Evolutionary conservation across 495 filamentous ascomycete genomes (phyloP), one percentile per base, ranked within the genome.

Genomic region (Bryoglossum gracile): DNA sequence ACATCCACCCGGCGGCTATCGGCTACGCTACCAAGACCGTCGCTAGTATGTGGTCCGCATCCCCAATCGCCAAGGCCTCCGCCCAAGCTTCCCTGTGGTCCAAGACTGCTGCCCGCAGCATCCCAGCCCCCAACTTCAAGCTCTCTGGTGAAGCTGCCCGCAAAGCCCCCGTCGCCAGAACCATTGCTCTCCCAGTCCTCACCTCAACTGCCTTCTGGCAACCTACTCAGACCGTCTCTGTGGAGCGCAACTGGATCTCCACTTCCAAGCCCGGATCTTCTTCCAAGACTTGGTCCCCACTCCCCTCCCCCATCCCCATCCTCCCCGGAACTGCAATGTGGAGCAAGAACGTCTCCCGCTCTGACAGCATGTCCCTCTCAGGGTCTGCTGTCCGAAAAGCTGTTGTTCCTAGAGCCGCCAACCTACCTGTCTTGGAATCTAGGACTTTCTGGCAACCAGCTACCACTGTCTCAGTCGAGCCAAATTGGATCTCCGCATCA

Each of bases 1-100:
- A 52, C 22, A 38, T 57, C 17, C 54, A 57, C 40, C 54, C 54
- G 3, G 54, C 44, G n/a, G 54, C 48, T 19, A 43, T 57, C 11
- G 48, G 54, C 1, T n/a, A 38, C 26, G 47, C 34, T 9, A 43
- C 26, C 18, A 26, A 17, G 21, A 3, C 42, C 9, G 1, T 14
- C 1, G 18, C 35, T 34, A 16, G 36, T 10, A 40, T 44, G 41
- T 51, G 48, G 48, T 43, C 24, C 3, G 8, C 11, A 26, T 6
- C 30, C 5, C 6, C 32, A n/a, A 10, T 17, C 17, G 22, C 24
- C 5, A 10, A 11, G 4, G 6, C 39, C 4, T 5, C 13, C 2
- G 18, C 11, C 14, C 24, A 21, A 39, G 16, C 24, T 41, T 18
- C 17, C 18, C n/a, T 11, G 10, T 18, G 16, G 23, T 28, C 26